Percentiles rank a stretch among this genome's conserved stretches.
These are phyloP conservation scores for Elaeis guineensis DNA, from an alignment of 176 grass and related monocot species.

Conservation along the genomic window DNA sequence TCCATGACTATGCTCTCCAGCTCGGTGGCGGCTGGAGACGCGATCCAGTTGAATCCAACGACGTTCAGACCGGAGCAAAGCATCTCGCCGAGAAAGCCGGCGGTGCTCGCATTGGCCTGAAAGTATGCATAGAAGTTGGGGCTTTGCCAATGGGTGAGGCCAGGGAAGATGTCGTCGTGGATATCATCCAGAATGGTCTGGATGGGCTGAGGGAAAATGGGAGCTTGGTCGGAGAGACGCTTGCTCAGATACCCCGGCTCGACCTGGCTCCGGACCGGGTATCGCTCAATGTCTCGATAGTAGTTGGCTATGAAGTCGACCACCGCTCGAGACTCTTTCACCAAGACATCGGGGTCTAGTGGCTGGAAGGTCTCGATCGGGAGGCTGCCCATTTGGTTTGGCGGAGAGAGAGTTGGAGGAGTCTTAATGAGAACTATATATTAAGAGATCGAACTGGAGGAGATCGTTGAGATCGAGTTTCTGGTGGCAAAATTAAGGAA, in stretches of 20 bases:
- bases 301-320: constrained; percentile 37
- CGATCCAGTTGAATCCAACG: constrained; percentile 76
- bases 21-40: constrained; percentile 69
- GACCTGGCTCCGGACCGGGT: constrained; percentile 28
- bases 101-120: constrained; percentile 60
- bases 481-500: too few species aligned
- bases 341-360: too few species aligned
- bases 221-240: constrained; percentile 26
- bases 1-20: constrained; percentile 65
- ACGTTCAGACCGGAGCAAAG: constrained; percentile 59
- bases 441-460: too few species aligned
- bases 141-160: constrained; percentile 77
- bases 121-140: constrained; percentile 63
- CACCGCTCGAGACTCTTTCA: not conserved
- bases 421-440: too few species aligned
- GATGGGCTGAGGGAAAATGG: constrained; percentile 16
- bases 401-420: too few species aligned
- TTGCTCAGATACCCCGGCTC: constrained; percentile 37
- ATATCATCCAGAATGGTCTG: constrained; percentile 27
- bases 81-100: constrained; percentile 80
- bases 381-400: too few species aligned
- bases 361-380: too few species aligned
- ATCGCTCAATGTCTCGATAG: constrained; percentile 30
- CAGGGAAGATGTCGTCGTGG: constrained; percentile 46
- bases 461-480: too few species aligned